Percentiles rank a stretch among this genome's conserved stretches.
phyloP scores from a whole-genome alignment of 2,329 filamentous ascomycete species.

The Aspergillus fumigatus region DNA sequence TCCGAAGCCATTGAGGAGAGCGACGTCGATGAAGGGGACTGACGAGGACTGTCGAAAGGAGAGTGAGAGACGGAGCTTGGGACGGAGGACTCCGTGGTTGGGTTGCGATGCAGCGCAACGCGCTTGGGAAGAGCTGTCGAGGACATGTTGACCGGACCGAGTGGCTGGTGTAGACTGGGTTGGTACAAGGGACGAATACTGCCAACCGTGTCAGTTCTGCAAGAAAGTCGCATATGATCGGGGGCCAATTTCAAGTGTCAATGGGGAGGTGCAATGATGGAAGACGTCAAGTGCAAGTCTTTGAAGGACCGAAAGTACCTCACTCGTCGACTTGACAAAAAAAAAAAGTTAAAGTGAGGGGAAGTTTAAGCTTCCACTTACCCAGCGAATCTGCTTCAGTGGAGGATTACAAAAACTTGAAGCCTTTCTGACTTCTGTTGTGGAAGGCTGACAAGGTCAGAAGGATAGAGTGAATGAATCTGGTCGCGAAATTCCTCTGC shows the following conservation, averaged over 20 bases:
- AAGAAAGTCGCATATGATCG: background rate
- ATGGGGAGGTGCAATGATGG: background rate
- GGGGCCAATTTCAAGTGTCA: background rate
- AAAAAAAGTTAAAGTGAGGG: background rate
- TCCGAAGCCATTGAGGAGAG: constrained; percentile 81
- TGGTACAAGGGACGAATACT: background rate
- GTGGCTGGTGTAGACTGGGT: background rate
- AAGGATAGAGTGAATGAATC: background rate
- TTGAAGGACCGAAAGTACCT: background rate
- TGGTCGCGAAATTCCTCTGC: background rate
- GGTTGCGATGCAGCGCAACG: constrained; percentile 49
- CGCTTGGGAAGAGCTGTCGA: constrained; percentile 47
- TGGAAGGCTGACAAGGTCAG: background rate
- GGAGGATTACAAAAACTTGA: background rate
- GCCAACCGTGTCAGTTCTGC: background rate
- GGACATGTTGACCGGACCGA: constrained; percentile 36
- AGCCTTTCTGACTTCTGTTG: background rate
- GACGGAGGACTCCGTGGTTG: constrained; percentile 52
- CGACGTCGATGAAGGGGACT: constrained; percentile 78
- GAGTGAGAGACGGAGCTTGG: constrained; percentile 52
- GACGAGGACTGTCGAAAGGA: constrained; percentile 56
- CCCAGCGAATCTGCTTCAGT: constrained; percentile 1
- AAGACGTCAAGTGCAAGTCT: background rate
- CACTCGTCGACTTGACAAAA: background rate
- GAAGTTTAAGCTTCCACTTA: background rate